Evolutionary conservation across 129 eudicot species (phyloP), one percentile per base, ranked within the genome.

Genomic region (Dittrichia graveolens): DNA sequence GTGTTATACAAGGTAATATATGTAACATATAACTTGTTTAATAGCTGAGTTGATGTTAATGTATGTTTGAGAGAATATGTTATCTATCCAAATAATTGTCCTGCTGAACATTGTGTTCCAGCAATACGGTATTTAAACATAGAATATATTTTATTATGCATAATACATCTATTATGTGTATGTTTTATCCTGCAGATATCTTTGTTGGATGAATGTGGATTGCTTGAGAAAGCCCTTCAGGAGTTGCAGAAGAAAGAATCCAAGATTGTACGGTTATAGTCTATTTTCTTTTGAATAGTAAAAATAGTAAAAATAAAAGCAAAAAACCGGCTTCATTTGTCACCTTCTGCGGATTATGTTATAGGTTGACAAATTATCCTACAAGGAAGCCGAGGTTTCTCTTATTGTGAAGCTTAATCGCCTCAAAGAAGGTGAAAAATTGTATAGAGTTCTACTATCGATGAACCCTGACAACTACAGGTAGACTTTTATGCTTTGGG

Each of bases 381-480:
- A 76, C 84, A 85, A 87, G 86, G 94, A 90, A 77, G 91, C 73
- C 52, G 90, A 87, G 59, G 94, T 80, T 80, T 81, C 89, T 76
- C 96, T 90, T 78, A 87, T 87, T 73, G 84, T 80, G 72, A 90
- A 90, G 76, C 94, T 87, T 70, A 79, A 79, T 74, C 82, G 75
- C 44, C 63, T 81, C 6, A 81, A 81, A 66, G 94, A 87, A 72
- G 94, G 89, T 16, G 88, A 88, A 79, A 80, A 78, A 63, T 69
- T 87, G 49, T 87, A 87, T 69, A 81, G 78, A 78, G 72, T 79
- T 69, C 83, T 90, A 49, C 87, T 90, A 52, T 81, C 89, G 4
- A 81, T 87, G 94, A 90, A 90, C 74, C 93, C 96, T 37, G 96
- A 90, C 82, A 87, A 90, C 80, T 90, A 90, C 78, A 82, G 89